Evolutionary conservation across 768 basidiomycete species (phyloP).

Genomic region (Sistotremastrum suecicum): DNA sequence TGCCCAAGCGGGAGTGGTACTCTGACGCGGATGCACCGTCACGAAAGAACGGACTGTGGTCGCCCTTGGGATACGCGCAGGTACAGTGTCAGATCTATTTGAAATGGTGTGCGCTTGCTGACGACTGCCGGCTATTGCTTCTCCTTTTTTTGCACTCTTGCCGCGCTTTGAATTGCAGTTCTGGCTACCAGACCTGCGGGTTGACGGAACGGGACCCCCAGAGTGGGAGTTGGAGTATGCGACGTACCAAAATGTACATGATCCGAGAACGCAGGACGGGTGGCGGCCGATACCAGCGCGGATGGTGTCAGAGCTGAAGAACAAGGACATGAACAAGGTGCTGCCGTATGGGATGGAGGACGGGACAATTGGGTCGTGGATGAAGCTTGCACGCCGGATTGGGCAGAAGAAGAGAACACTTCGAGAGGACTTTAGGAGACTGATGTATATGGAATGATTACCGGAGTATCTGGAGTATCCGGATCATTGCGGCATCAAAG

Average conservation of each 20-base stretch:
- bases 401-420: conserved; percentile 40
- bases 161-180: conserved; percentile 30
- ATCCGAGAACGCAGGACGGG: conserved; percentile 27
- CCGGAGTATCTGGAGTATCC: conserved; percentile 9
- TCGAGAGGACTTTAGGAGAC: conserved; percentile 48
- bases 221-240: conserved; percentile 67
- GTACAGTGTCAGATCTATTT: conserved; percentile 26
- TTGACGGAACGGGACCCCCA: conserved; percentile 34
- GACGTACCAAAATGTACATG: conserved; percentile 29
- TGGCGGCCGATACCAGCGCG: conserved; percentile 7
- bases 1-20: conserved; percentile 40
- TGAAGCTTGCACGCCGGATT: conserved; percentile 49
- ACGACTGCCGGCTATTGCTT: no score
- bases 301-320: conserved; percentile 8
- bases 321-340: conserved; percentile 6
- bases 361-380: conserved; percentile 66
- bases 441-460: conserved; percentile 56
- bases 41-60: conserved; percentile 51
- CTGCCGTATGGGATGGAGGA: conserved; percentile 62
- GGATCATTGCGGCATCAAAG: no score
- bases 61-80: conserved; percentile 77
- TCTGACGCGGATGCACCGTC: conserved; percentile 57
- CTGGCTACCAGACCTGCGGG: conserved; percentile 44
- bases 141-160: no score
- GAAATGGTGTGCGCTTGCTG: background rate